Evolutionary conservation across 2,329 filamentous ascomycete genomes (phyloP), one percentile per base, ranked within the genome.

Genomic region (Escovopsis sp.): DNA sequence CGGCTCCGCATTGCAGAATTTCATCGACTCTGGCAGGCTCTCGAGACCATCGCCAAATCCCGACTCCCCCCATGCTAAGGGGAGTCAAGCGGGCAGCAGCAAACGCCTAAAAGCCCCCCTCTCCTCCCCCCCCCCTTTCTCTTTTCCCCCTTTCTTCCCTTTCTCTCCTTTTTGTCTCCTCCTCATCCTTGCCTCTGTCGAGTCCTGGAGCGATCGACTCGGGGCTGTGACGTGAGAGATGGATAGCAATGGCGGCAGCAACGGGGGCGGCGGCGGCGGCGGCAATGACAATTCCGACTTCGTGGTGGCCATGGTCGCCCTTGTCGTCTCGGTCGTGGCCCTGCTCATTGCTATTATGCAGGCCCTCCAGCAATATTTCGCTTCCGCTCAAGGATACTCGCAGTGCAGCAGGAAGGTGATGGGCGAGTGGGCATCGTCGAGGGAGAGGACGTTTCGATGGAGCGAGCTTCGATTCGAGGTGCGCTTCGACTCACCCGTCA

Each of bases 391-490:
- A n/a, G 69, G 69, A 30, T 72, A 69, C 48, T 57, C 65, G 5
- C 65, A 65, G 42, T 71, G 68, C 49, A 65, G 63, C 46, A 56
- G 65, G 41, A 63, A 64, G 38, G 66, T 70, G 41, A 69, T 70
- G 56, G 67, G 69, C 1, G 54, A 56, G 12, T 72, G 69, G 69
- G 59, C 63, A 18, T 46, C 50, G 2, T 61, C 55, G 15, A 68
- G 64, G 45, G 57, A 55, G 2, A 59, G 68, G 9, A 54, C 50
- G 1, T 67, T 71, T 44, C 59, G 56, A 2, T 57, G 54, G 41
- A 56, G 58, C 26, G 67, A 72, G 53, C 55, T 72, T 26, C 67
- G 69, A 3, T 69, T 70, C 48, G 67, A 69, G 45, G 68, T 72
- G 8, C 57, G 63, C 42, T 72, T 68, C 44, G 62, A 71, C 42